These are phyloP conservation scores for Cyberlindnera mississippiensis DNA, from an alignment of 805 yeast species.

Conservation along the genomic window DNA sequence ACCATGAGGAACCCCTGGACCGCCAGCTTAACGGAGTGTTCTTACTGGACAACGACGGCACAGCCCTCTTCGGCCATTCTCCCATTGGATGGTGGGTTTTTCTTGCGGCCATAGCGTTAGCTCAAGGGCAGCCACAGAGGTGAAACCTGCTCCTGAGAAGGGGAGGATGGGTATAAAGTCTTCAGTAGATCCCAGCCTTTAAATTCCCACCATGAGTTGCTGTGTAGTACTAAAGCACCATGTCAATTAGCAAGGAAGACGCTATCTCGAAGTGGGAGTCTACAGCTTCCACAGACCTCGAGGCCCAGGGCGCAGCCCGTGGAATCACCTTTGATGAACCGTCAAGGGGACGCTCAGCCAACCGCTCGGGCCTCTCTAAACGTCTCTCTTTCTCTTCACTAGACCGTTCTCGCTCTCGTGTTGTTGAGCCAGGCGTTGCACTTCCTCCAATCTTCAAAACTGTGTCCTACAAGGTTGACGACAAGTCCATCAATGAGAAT, in stretches of 20 bases:
- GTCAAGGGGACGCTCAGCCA: slow-evolving; percentile 1
- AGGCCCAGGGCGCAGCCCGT: slow-evolving; percentile 1
- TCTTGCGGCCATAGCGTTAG: no score
- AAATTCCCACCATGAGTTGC: no score
- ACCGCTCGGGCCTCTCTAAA: not conserved
- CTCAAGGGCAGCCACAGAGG: no score
- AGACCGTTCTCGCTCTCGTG: slow-evolving; percentile 10
- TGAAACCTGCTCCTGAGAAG: no score
- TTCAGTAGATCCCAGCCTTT: no score
- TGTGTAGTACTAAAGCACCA: not conserved
- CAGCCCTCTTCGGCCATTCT: not conserved
- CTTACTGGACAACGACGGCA: slow-evolving; percentile 2
- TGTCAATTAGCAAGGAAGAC: slow-evolving; percentile 1
- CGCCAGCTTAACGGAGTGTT: not conserved
- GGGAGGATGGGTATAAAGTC: no score
- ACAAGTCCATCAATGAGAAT: slow-evolving; percentile 8
- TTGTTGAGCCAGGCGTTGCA: slow-evolving; percentile 28
- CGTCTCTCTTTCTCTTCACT: slow-evolving; percentile 8
- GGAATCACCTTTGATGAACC: slow-evolving; percentile 6
- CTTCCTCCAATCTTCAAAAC: slow-evolving; percentile 38
- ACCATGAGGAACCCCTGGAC: slow-evolving; percentile 10
- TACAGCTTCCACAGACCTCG: slow-evolving; percentile 7
- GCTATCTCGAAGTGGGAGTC: slow-evolving; percentile 8
- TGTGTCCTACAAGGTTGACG: slow-evolving; percentile 35
- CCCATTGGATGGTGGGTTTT: no score